Evolutionary conservation across 345 rosid species (phyloP).

Genomic region (Aurinia saxatilis): DNA sequence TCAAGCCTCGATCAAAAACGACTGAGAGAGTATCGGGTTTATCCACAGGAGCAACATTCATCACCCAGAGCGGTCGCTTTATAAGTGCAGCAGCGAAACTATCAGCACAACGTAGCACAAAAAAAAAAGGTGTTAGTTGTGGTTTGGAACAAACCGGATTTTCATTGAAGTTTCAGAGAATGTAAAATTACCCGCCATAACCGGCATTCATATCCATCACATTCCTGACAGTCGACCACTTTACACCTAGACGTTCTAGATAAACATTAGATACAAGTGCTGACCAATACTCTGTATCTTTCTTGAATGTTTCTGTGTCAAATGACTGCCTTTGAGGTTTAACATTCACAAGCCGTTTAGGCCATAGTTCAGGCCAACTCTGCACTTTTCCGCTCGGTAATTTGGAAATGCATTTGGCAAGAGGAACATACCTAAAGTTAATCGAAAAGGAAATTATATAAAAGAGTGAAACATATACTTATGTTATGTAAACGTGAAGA

Average conservation of each 20-base stretch:
- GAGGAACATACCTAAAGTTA: conserved; percentile 59
- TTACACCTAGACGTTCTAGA: conserved; percentile 46
- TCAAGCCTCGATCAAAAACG: conserved; percentile 72
- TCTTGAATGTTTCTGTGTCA: conserved; percentile 30
- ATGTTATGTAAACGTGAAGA: background rate
- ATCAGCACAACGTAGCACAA: conserved; percentile 2
- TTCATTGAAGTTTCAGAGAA: background rate
- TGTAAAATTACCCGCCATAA: conserved; percentile 71
- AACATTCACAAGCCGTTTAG: conserved; percentile 49
- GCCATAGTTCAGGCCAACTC: conserved; percentile 85
- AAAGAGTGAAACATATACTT: background rate
- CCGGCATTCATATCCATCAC: conserved; percentile 97
- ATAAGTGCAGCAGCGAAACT: conserved; percentile 82
- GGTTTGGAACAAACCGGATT: background rate
- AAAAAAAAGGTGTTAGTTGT: background rate
- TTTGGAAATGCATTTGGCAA: conserved; percentile 54
- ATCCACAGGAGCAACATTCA: conserved; percentile 78
- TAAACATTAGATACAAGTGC: conserved; percentile 59
- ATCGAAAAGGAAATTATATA: background rate
- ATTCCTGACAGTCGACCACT: conserved; percentile 63
- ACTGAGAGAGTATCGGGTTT: conserved; percentile 53
- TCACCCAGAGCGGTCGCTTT: conserved; percentile 71
- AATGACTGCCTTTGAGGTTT: conserved; percentile 49
- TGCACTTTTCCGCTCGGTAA: conserved; percentile 43
- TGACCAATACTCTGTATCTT: conserved; percentile 74